These are phyloP conservation scores for Ganoderma multipileum DNA, from an alignment of 1,284 basidiomycete genomes.

Conservation along the genomic window DNA sequence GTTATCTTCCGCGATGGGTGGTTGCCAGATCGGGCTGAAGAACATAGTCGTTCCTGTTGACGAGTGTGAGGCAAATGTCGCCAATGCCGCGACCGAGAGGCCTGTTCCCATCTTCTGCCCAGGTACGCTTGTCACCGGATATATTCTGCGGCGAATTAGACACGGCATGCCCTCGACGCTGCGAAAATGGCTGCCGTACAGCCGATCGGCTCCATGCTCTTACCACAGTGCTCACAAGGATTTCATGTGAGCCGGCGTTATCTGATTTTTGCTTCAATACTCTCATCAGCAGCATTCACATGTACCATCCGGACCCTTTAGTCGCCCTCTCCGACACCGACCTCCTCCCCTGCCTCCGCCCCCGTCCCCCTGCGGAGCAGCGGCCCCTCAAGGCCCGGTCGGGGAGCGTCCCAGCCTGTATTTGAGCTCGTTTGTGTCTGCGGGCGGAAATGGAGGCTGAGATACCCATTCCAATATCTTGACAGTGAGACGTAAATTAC, in stretches of 20 bases:
- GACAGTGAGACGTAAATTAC: slow-evolving; percentile 51
- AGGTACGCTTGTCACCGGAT: slow-evolving; percentile 24
- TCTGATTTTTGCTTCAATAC: slow-evolving; percentile 30
- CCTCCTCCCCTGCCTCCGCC: neutral
- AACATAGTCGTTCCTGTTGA: slow-evolving; percentile 15
- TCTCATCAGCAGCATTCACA: slow-evolving; percentile 30
- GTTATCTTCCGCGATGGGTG: slow-evolving; percentile 27
- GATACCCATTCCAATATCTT: slow-evolving; percentile 21
- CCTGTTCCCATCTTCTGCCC: slow-evolving; percentile 1
- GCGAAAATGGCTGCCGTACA: slow-evolving; percentile 17
- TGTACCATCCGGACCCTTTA: slow-evolving; percentile 24
- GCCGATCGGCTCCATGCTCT: slow-evolving; percentile 23
- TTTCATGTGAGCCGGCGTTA: slow-evolving; percentile 33
- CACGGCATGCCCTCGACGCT: slow-evolving; percentile 10
- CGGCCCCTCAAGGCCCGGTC: slow-evolving; percentile 2
- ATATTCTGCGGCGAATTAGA: slow-evolving; percentile 12
- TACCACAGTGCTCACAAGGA: slow-evolving; percentile 25
- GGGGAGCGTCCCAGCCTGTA: neutral
- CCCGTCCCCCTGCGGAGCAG: neutral
- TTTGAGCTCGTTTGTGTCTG: slow-evolving; percentile 4
- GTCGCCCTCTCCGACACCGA: slow-evolving; percentile 3
- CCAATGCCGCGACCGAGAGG: neutral
- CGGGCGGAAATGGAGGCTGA: slow-evolving; percentile 19
- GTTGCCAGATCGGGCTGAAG: slow-evolving; percentile 17
- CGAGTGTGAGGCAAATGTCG: neutral